Evolutionary conservation across 2,329 filamentous ascomycete genomes (phyloP), one percentile per base, ranked within the genome.

Genomic region (Cordyceps tenuipes): DNA sequence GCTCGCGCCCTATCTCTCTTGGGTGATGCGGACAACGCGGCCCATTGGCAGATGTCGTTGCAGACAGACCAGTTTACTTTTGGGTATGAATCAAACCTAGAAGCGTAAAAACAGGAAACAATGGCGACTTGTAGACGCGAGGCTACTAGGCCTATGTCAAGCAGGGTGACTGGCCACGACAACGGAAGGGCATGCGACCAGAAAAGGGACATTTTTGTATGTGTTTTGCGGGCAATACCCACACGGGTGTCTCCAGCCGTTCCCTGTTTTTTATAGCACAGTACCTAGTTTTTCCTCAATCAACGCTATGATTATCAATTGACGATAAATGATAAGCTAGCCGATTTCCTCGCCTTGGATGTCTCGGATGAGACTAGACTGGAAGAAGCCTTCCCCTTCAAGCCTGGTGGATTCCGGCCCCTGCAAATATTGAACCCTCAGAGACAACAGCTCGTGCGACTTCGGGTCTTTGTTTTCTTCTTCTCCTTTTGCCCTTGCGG

Each of bases 1-100:
- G 71, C 82, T 43, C 74, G 75, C 61, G 77, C 80, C 3, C 66
- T 83, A 63, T 75, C 74, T 62, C 75, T 83, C 61, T 81, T 79
- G 64, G 81, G 81, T 5, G 73, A 83, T 60, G 68, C 70, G 43
- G 67, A 70, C 12, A 71, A 76, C 60, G 61, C 69, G 2, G 69
- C 68, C 4, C 77, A 83, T 50, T 84, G 79, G 69, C 79, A 82
- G 46, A 21, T 29, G 46, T 3, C 26, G 13, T 3, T 17, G 13
- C 21, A 48, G 46, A 48, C 46, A 15, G 2, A 15, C 6, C 12
- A 3, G 46, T 26, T 48, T 48, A 26, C 21, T 10, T 48, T 48
- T 48, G 46, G 46, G 21, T 48, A 48, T 48, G 46, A 48, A 26
- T 26, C 46, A 12, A 48, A 48, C 46, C 21, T 48, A 21, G 29